phyloP scores from a whole-genome alignment of 2,329 filamentous ascomycete genomes.

The Diaporthe destruens region DNA sequence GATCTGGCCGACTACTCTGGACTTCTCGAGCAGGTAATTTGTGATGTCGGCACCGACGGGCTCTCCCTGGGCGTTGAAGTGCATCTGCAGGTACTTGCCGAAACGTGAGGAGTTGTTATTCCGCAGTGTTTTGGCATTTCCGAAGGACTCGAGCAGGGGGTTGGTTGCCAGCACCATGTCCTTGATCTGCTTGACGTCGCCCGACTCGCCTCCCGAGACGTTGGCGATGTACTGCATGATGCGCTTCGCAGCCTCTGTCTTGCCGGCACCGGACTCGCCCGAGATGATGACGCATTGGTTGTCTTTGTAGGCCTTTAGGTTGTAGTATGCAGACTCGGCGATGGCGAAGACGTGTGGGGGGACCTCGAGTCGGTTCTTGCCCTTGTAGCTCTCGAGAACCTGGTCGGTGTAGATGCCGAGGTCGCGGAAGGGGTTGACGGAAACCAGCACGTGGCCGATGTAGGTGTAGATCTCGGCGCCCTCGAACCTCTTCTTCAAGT shows the following conservation, averaged over 20 bases:
- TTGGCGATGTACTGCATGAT: constrained; percentile 99
- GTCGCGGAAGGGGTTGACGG: constrained; percentile 97
- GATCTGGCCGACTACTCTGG: constrained; percentile 94
- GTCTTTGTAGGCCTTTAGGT: constrained; percentile 99
- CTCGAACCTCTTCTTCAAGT: constrained; percentile 97
- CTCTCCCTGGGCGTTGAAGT: constrained; percentile 93
- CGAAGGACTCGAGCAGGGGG: constrained; percentile 95
- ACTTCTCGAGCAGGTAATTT: constrained; percentile 97
- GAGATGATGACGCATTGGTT: constrained; percentile 99
- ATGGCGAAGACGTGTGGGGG: constrained; percentile 98
- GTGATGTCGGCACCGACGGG: constrained; percentile 97
- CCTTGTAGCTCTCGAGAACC: constrained; percentile 92
- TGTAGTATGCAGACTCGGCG: constrained; percentile 96
- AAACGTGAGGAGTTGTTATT: constrained; percentile 99
- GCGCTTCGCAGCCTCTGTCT: constrained; percentile 97
- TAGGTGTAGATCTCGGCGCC: constrained; percentile 99
- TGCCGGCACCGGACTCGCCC: constrained; percentile 96
- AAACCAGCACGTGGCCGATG: constrained; percentile 99
- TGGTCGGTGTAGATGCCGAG: constrained; percentile 97
- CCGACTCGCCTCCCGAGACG: constrained; percentile 87
- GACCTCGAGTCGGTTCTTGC: constrained; percentile 96
- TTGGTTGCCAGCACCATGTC: constrained; percentile 99
- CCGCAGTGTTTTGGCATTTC: constrained; percentile 96
- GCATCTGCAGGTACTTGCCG: constrained; percentile 97
- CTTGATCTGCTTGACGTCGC: constrained; percentile 95